A percentile compares a stretch with the other conserved stretches of the same genome.
phyloP scores from a whole-genome alignment of 2,329 filamentous ascomycete species.

The Paecilomyces niveus region DNA sequence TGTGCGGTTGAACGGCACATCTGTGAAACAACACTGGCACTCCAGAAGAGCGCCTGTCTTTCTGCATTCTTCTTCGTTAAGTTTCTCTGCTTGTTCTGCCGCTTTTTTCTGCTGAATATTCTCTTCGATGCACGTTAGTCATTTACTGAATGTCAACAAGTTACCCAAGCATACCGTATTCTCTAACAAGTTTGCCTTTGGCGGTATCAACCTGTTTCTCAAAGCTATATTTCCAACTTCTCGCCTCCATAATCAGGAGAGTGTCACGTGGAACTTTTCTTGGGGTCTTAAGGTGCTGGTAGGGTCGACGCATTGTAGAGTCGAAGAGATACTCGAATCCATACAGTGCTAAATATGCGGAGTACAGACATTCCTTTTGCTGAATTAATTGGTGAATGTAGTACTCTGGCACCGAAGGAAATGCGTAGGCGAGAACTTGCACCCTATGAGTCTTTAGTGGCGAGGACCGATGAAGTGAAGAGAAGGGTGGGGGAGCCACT shows the following conservation, averaged over 20 bases:
- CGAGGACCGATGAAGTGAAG: constrained; percentile 2
- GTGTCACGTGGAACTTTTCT: constrained; percentile 2
- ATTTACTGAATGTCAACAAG: not conserved
- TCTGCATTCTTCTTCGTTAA: constrained; percentile 31
- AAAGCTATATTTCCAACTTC: constrained; percentile 5
- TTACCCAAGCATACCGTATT: constrained; percentile 8
- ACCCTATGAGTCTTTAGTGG: constrained; percentile 12
- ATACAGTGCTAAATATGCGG: constrained; percentile 20
- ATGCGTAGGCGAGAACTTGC: constrained; percentile 24
- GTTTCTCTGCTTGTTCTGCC: constrained; percentile 20
- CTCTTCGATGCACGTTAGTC: not conserved
- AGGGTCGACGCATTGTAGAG: constrained; percentile 7
- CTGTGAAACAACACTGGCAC: constrained; percentile 66
- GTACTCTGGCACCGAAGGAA: constrained; percentile 27
- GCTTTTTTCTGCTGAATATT: constrained; percentile 11
- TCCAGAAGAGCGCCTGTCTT: constrained; percentile 52
- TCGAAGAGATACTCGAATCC: constrained; percentile 13
- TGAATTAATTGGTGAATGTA: constrained; percentile 30
- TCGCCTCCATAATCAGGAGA: constrained; percentile 8
- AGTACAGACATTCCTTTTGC: constrained; percentile 21
- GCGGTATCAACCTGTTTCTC: constrained; percentile 20
- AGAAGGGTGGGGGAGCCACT: constrained; percentile 2
- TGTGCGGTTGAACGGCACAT: constrained; percentile 60
- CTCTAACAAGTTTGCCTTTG: constrained; percentile 15
- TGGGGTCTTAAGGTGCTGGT: constrained; percentile 11